phyloP scores from a whole-genome alignment of 202 grass and related monocot genomes.

The Bolboschoenoplectus hybrid region DNA sequence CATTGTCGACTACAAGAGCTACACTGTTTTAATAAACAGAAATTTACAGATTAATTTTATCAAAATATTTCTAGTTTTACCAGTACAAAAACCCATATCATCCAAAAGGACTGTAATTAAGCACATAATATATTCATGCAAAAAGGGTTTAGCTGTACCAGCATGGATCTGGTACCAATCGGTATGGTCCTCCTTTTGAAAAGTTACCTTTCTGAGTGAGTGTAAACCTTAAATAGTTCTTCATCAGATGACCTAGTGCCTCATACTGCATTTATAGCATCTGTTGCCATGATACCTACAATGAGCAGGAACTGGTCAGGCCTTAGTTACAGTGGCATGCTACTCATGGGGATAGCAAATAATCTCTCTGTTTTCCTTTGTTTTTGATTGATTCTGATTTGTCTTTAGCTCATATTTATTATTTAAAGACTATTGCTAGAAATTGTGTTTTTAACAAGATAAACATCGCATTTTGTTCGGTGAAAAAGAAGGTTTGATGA shows the following conservation, averaged over 20 bases:
- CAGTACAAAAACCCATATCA: background rate
- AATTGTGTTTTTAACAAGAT: no score
- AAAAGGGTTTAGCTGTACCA: background rate
- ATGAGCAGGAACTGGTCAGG: background rate
- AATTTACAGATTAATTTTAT: background rate
- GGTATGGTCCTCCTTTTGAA: background rate
- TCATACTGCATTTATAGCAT: conserved; percentile 89
- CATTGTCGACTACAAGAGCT: conserved; percentile 89
- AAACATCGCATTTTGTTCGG: no score
- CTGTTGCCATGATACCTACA: conserved; percentile 71
- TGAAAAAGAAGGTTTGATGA: no score
- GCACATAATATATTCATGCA: background rate
- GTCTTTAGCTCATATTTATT: background rate
- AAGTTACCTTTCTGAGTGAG: conserved; percentile 79
- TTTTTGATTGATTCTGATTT: background rate
- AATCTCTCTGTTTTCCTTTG: background rate
- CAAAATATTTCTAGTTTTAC: background rate
- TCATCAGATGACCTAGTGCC: conserved; percentile 77
- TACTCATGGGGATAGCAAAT: background rate
- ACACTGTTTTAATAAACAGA: conserved; percentile 45
- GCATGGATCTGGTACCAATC: background rate
- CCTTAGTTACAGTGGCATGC: background rate
- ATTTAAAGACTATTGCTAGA: background rate
- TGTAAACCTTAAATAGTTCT: conserved; percentile 86
- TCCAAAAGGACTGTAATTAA: background rate